A percentile compares a stretch with the other conserved stretches of the same genome.
phyloP scores from a whole-genome alignment of 768 basidiomycete species.

The Galerina marginata region DNA sequence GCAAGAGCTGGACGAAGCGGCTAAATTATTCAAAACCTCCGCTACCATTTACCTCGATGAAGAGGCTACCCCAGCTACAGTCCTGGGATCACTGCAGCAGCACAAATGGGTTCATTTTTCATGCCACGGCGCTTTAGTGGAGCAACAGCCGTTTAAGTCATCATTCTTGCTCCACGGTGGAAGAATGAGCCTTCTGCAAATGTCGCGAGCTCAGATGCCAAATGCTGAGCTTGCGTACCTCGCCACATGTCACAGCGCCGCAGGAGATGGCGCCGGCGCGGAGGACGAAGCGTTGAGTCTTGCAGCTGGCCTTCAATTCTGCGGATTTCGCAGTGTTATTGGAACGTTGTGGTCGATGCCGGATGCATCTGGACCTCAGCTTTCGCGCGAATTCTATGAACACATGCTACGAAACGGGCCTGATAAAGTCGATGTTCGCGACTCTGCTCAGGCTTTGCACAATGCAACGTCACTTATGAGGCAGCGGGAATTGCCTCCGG shows the following conservation, averaged over 20 bases:
- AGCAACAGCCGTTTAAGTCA: neutral
- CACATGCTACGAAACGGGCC: neutral
- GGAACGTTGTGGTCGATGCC: neutral
- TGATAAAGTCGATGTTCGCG: neutral
- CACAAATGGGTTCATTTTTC: neutral
- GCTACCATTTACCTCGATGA: neutral
- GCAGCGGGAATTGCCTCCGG: neutral
- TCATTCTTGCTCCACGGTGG: neutral
- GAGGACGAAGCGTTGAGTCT: constrained; percentile 1
- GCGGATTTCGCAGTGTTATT: neutral
- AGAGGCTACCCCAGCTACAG: neutral
- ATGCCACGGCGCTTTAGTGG: neutral
- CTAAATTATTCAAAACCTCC: neutral
- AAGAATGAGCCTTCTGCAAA: neutral
- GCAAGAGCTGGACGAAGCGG: neutral
- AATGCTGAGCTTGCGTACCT: constrained; percentile 2
- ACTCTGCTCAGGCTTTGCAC: neutral
- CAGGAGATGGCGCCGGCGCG: neutral
- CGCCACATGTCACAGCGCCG: neutral
- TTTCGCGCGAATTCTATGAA: neutral
- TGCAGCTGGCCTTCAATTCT: constrained; percentile 3
- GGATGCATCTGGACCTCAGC: neutral
- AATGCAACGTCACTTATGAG: neutral
- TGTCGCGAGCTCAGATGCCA: neutral
- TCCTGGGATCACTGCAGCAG: neutral